Evolutionary conservation across 352 stramenopile species (phyloP), one percentile per base, ranked within the genome.

Genomic region (Globisporangium irregulare): DNA sequence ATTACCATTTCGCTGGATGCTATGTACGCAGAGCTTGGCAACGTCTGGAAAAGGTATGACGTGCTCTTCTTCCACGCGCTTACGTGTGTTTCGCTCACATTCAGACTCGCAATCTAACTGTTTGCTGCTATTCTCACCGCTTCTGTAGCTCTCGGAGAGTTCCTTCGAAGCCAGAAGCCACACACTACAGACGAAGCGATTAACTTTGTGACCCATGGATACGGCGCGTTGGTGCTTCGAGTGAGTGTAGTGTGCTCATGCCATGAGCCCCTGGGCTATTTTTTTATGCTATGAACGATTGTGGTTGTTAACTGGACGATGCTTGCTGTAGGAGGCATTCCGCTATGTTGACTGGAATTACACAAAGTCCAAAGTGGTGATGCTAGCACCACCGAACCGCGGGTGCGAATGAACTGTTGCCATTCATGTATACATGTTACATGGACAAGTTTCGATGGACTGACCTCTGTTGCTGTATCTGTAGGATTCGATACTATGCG

Each of bases 161-260:
- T 91, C 32, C 68, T 93, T 20, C 76, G 75, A 7, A 72, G 73
- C 5, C 81, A 77, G n/a, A 93, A 93, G 59, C 85, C 85, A 1
- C 81, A 93, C 58, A 84, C 72, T 4, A 69, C 66, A 1, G 78
- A 86, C 61, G 80, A 90, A 61, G 69, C 76, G 4, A 67, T 91
- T 54, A 76, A 90, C 73, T 90, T 93, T 59, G 80, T 93, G 34
- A 91, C 85, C 0, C 85, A 89, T 53, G 85, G 81, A 70, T 93
- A 93, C 55, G 85, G 85, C 10, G 77, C 85, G 0, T 61, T 93
- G 18, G 82, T 93, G 43, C 70, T 93, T 22, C 79, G 85, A 46
- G 85, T 87, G 59, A 51, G 75, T 68, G 29, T 15, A 55, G 73
- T 68, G 29, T 15, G 62, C 51, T 69, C 60, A 43, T 27, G 12